phyloP scores from a whole-genome alignment of 2,329 filamentous ascomycete species.

The Sclerotinia nivalis region DNA sequence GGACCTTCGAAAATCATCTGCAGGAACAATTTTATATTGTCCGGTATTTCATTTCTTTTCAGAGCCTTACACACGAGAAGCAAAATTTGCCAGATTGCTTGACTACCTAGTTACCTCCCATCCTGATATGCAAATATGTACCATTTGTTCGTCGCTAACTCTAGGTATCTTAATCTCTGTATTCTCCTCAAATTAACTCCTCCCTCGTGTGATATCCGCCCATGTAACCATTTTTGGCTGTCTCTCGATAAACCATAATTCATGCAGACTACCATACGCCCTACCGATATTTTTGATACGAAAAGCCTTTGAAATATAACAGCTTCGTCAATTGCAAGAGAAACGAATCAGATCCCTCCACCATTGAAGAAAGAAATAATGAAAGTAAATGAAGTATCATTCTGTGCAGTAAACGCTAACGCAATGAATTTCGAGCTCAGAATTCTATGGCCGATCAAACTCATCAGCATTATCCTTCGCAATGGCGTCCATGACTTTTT shows the following conservation, averaged over 20 bases:
- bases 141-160: neutral
- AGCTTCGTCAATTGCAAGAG: neutral
- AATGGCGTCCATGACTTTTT: conserved; percentile 28
- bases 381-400: neutral
- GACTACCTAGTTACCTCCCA: neutral
- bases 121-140: conserved; percentile 1
- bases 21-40: neutral
- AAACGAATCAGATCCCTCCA: neutral
- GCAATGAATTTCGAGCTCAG: neutral
- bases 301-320: neutral
- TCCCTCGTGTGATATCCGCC: neutral
- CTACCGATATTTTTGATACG: neutral
- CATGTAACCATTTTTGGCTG: neutral
- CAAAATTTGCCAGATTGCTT: neutral
- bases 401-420: neutral
- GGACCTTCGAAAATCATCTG: neutral
- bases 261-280: neutral
- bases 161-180: neutral
- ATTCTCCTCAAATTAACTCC: neutral
- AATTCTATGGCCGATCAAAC: neutral
- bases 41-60: neutral
- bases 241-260: neutral
- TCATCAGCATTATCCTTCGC: conserved; percentile 25
- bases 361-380: neutral
- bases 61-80: neutral